These are phyloP conservation scores for Mychonastes homosphaera DNA, from an alignment of 139 green algal genomes.

Conservation along the genomic window DNA sequence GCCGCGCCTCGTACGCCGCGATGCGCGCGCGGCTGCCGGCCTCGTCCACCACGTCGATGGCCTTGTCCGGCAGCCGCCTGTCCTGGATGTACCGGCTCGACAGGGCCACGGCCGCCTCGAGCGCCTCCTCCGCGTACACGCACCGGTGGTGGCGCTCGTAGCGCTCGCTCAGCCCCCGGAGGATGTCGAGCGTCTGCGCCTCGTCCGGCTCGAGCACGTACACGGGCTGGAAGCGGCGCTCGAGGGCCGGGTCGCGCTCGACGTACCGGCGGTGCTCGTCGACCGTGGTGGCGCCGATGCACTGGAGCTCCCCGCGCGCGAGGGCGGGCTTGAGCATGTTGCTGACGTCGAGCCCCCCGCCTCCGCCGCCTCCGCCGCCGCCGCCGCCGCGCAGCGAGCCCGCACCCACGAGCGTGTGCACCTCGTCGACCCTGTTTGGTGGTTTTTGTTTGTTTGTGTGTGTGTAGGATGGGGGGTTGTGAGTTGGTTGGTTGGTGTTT, in stretches of 20 bases:
- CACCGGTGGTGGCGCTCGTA: slow-evolving; percentile 85
- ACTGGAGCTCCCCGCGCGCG: slow-evolving; percentile 62
- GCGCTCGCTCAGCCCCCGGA: slow-evolving; percentile 49
- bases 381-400: slow-evolving; percentile 48
- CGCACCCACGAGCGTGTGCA: slow-evolving; percentile 92
- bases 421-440: slow-evolving; percentile 51
- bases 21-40: slow-evolving; percentile 82
- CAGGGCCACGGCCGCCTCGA: slow-evolving; percentile 41
- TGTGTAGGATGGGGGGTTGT: background rate
- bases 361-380: slow-evolving; percentile 40
- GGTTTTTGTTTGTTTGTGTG: no score
- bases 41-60: slow-evolving; percentile 98
- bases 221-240: slow-evolving; percentile 92
- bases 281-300: slow-evolving; percentile 80
- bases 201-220: slow-evolving; percentile 65
- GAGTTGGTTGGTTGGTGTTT: background rate
- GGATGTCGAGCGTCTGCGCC: slow-evolving; percentile 57
- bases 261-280: slow-evolving; percentile 85
- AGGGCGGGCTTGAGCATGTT: slow-evolving; percentile 94
- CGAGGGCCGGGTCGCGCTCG: slow-evolving; percentile 88
- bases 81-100: slow-evolving; percentile 58
- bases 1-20: slow-evolving; percentile 46
- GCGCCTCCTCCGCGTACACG: slow-evolving; percentile 36
- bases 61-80: slow-evolving; percentile 90
- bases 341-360: slow-evolving; percentile 81